Base-by-base conservation (phyloP, 176 grass and related monocot genomes). In the Echinochloa phyllopogon region DNA sequence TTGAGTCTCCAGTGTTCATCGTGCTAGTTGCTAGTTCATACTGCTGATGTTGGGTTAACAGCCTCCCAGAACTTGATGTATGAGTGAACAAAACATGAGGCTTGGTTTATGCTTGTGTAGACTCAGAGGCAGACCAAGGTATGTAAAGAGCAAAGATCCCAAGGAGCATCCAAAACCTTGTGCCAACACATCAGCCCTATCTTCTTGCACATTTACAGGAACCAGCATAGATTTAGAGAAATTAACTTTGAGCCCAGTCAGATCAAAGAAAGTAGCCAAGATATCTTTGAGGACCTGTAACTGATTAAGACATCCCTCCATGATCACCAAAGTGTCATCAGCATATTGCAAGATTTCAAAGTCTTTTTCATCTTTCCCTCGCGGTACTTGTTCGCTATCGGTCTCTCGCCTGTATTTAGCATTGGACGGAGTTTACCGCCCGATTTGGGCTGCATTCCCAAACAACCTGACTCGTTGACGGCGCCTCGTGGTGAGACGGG, bases 341-440 rank as follows among this genome's bases (percentile, higher is more conserved):
- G n/a, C n/a, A n/a, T n/a, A n/a, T n/a, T n/a, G n/a, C n/a, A n/a
- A n/a, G n/a, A n/a, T 92, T 92, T 92, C 90, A 92, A 92, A 89
- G 82, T 92, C 73, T 56, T 92, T 89, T 89, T 92, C 86, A 92
- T 92, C 86, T 89, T 89, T 92, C 82, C 87, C 90, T 92, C 83
- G 86, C 86, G 86, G 74, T 92, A 92, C 72, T 75, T 94, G 89
- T 94, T 94, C 69, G 79, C 86, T 91, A 87, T 91, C 83, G 89
- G 89, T 91, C 92, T 91, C 86, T 94, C 77, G 77, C 85, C 85
- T 11, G 52, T 89, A 92, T 92, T 92, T 89, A 89, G 84, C 91
- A 80, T 92, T 87, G 87, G 87, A 89, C 71, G 29, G 60, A 82
- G 74, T 92, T 80, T 92, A 92, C 81, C 79, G 76, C 82, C 78